Evolutionary conservation across 345 rosid species (phyloP), one percentile per base, ranked within the genome.

Genomic region (Iberis pinnata): DNA sequence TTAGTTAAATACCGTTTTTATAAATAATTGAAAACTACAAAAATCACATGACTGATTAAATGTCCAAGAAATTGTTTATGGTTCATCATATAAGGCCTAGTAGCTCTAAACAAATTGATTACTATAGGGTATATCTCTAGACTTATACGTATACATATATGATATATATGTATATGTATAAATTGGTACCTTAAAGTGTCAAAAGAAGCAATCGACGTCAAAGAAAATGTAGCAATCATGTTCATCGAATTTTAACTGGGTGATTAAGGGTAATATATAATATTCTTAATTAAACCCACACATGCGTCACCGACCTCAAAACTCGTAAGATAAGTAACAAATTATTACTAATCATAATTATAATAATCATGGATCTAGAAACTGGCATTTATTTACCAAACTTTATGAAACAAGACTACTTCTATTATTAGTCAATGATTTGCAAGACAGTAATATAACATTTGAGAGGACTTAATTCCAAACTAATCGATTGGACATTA

Each of bases 281-380:
- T 10, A 35, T 37, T 51, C 49, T 43, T 52, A 9, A 19, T 15
- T 45, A 27, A 13, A 20, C 18, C 17, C 40, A 59, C 39, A 60
- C 61, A 67, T 60, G 65, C 37, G 61, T 67, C 49, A 60, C 50
- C 56, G 65, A 53, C 71, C 65, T 45, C 65, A 52, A 35, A 46
- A 39, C 43, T 67, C 44, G 32, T 67, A 45, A 29, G 31, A 12
- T 15, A 53, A 53, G 56, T 38, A 46, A 52, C 24, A 20, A 37
- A 18, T n/a, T 12, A 42, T 32, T n/a, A 27, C 6, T 46, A 17
- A n/a, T 13, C 27, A 16, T 17, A 53, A 5, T 11, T 2, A 16
- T 9, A 40, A 13, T 14, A 24, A 16, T 43, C 5, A 29, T 29
- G 10, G 9, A 29, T 29, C 8, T 18, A 51, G n/a, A n/a, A 19